phyloP scores from a whole-genome alignment of 2,329 filamentous ascomycete genomes.

The Paecilomyces sp. region DNA sequence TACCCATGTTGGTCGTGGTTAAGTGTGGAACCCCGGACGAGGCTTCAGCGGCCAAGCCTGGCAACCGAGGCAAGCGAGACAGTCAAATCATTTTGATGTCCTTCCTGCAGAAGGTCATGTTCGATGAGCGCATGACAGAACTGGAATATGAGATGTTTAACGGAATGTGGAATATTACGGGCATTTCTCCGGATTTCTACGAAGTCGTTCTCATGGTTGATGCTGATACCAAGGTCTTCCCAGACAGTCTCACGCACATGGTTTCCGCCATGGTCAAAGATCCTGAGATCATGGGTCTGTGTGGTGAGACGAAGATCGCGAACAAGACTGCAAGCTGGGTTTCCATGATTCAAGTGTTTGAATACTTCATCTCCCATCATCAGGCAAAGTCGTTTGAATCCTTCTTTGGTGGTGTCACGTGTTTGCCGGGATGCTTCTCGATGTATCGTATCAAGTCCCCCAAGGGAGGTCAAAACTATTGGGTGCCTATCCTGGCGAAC shows the following conservation, averaged over 20 bases:
- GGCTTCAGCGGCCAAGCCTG: slow-evolving; percentile 72
- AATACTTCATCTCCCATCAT: slow-evolving; percentile 98
- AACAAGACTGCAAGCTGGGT: slow-evolving; percentile 96
- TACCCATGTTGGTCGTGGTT: slow-evolving; percentile 94
- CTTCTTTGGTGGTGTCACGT: slow-evolving; percentile 97
- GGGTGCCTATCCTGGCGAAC: slow-evolving; percentile 97
- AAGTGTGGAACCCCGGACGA: slow-evolving; percentile 95
- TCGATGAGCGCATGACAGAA: slow-evolving; percentile 99
- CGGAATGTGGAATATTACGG: slow-evolving; percentile 95
- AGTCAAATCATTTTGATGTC: slow-evolving; percentile 99
- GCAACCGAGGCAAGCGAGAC: slow-evolving; percentile 97
- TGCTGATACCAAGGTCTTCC: slow-evolving; percentile 98
- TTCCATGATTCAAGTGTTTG: slow-evolving; percentile 96
- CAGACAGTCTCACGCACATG: slow-evolving; percentile 97
- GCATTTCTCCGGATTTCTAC: slow-evolving; percentile 96
- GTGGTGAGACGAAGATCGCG: slow-evolving; percentile 98
- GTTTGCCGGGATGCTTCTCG: slow-evolving; percentile 96
- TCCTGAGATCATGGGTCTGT: slow-evolving; percentile 97
- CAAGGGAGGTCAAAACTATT: slow-evolving; percentile 97
- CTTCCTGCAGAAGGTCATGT: slow-evolving; percentile 99
- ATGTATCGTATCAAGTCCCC: slow-evolving; percentile 99
- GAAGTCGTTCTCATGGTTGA: slow-evolving; percentile 98
- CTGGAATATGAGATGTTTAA: slow-evolving; percentile 99
- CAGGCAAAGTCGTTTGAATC: slow-evolving; percentile 96
- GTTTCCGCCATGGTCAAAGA: slow-evolving; percentile 98